These are phyloP conservation scores for Brassica cretica DNA, from an alignment of 345 rosid genomes.

Conservation along the genomic window DNA sequence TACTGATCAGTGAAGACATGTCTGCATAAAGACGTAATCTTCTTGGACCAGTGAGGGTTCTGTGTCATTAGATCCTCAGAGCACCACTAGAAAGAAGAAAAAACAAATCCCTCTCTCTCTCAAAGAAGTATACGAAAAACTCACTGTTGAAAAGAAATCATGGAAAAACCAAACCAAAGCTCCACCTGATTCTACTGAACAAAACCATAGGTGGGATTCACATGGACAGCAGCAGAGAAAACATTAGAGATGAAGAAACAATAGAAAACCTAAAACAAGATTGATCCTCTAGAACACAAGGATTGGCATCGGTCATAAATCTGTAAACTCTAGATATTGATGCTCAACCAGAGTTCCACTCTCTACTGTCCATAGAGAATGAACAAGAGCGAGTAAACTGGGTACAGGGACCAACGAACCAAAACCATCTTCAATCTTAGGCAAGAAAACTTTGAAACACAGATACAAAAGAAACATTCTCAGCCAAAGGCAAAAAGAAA, in stretches of 20 bases:
- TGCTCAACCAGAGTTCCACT: neutral
- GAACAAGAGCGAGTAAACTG: slow-evolving; percentile 2
- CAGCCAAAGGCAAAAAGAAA: neutral
- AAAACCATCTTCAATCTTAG: slow-evolving; percentile 9
- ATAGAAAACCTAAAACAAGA: slow-evolving; percentile 15
- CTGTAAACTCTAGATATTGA: neutral
- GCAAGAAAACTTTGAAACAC: neutral
- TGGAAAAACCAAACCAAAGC: slow-evolving; percentile 4
- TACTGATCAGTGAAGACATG: slow-evolving; percentile 5
- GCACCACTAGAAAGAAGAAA: neutral
- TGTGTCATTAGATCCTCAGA: slow-evolving; percentile 2
- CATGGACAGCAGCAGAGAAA: slow-evolving; percentile 14
- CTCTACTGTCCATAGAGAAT: neutral
- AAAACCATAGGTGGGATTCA: slow-evolving; percentile 10
- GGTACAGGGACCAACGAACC: neutral
- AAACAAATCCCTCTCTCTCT: neutral
- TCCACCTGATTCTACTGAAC: neutral
- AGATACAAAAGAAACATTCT: neutral
- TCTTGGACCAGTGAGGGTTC: slow-evolving; percentile 2
- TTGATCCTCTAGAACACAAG: neutral
- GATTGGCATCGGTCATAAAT: slow-evolving; percentile 1
- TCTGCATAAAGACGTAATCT: slow-evolving; percentile 4
- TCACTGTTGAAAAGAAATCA: slow-evolving; percentile 2
- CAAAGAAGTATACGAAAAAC: neutral
- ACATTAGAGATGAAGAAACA: neutral